Evolutionary conservation across 2,329 filamentous ascomycete species (phyloP), one percentile per base, ranked within the genome.

Genomic region (Cladobotryum mycophilum): DNA sequence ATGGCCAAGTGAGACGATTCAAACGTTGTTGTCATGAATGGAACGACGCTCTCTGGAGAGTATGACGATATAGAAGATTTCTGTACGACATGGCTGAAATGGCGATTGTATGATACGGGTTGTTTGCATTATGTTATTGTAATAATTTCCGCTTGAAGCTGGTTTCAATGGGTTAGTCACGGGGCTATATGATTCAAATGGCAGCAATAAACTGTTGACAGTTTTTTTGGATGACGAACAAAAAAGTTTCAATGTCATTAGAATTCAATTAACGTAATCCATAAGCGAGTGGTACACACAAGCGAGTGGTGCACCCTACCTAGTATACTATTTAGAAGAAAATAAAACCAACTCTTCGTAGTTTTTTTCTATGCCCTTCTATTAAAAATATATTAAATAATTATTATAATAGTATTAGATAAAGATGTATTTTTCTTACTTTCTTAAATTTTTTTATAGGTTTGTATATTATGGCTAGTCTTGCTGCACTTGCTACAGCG

Each of bases 1-100:
- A 96, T 97, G 90, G 87, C 86, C 9, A 85, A 88, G 62, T 79
- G 70, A 55, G 37, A n/a, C 25, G 25, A 2, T 30, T 7, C 9
- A 30, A 30, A 43, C n/a, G 43, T 48, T 53, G 49, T 51, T 54
- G 14, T 41, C 38, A 41, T 41, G 38, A 41, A 17, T 38, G 12
- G 36, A n/a, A 17, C 14, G 36, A 38, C 36, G 36, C 36, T 17
- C 36, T 38, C 36, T 38, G 36, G 36, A 38, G 36, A 38, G 15
- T 17, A 17, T 38, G 36, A 38, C 25, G 25, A 30, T 30, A 30
- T 30, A 11, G 45, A 34, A 37, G 41, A 43, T 41, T 18, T 55
- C 52, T 51, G 55, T 42, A 51, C 41, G 37, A 35, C 37, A 14
- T 37, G 17, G n/a, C 22, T 17, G 18, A 35, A 18, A 14, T 25